A percentile compares a stretch with the other conserved stretches of the same genome.
phyloP scores from a whole-genome alignment of 2,329 filamentous ascomycete genomes.

The Microsporum ferrugineum region DNA sequence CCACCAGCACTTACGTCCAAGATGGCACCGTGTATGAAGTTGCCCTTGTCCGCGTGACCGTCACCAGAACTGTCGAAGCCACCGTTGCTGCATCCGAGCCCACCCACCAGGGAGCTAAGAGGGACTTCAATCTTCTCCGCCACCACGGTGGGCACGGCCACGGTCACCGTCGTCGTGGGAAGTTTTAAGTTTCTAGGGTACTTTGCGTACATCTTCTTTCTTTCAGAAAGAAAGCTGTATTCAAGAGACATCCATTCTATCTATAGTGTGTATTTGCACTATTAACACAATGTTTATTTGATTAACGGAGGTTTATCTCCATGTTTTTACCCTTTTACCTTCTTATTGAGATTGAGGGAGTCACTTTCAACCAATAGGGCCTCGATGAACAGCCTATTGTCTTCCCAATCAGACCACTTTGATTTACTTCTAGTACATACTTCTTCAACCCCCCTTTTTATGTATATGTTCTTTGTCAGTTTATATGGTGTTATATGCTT shows the following conservation, averaged over 20 bases:
- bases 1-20: conserved; percentile 11
- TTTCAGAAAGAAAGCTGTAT: not conserved
- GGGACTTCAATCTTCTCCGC: conserved; percentile 1
- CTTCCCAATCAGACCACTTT: not conserved
- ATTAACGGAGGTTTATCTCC: not conserved
- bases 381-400: not conserved
- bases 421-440: not conserved
- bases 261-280: not conserved
- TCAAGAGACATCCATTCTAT: not conserved
- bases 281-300: not conserved
- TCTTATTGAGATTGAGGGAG: not conserved
- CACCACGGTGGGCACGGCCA: conserved; percentile 8
- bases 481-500: not conserved
- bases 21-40: conserved; percentile 12
- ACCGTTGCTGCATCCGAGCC: not conserved
- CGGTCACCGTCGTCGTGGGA: not conserved
- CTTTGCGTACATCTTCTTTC: not conserved
- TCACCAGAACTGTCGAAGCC: conserved; percentile 9
- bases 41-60: conserved; percentile 8
- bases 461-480: not conserved
- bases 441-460: not conserved
- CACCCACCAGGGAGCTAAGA: not conserved
- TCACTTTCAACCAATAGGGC: not conserved
- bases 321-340: not conserved
- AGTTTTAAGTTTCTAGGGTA: not conserved